These are phyloP conservation scores for Ganoderma multipileum DNA, from an alignment of 1,284 basidiomycete species.

Conservation along the genomic window DNA sequence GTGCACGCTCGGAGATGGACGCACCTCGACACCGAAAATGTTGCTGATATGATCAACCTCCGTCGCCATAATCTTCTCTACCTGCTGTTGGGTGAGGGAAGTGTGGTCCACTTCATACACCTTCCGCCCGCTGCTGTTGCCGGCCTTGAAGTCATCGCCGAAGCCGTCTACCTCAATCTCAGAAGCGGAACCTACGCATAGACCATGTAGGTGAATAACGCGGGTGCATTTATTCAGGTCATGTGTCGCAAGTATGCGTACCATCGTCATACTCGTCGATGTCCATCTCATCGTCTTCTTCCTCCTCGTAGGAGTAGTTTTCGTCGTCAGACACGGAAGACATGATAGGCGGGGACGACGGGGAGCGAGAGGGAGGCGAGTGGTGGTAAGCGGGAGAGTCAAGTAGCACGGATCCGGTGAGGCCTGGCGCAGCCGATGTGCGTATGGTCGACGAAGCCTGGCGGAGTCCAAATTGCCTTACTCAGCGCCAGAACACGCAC, in stretches of 20 bases:
- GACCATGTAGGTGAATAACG: conserved; percentile 4
- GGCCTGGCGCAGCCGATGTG: conserved; percentile 7
- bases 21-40: conserved; percentile 84
- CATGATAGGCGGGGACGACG: conserved; percentile 46
- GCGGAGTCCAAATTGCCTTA: conserved; percentile 25
- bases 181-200: conserved; percentile 49
- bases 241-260: conserved; percentile 36
- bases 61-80: conserved; percentile 78
- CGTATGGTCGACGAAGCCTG: conserved; percentile 14
- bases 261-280: conserved; percentile 54
- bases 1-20: conserved; percentile 7
- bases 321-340: conserved; percentile 78
- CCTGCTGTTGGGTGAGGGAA: conserved; percentile 73
- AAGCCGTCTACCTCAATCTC: conserved; percentile 72
- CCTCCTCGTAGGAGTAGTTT: conserved; percentile 67
- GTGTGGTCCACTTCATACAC: conserved; percentile 82
- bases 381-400: conserved; percentile 23
- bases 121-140: conserved; percentile 65
- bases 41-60: conserved; percentile 87
- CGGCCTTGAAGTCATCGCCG: conserved; percentile 66
- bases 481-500: conserved; percentile 4
- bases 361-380: conserved; percentile 3
- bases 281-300: conserved; percentile 72
- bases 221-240: conserved; percentile 10
- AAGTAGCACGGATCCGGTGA: conserved; percentile 28